Evolutionary conservation across 2,329 filamentous ascomycete species (phyloP).

Genomic region (Penicillium psychrosexuale): DNA sequence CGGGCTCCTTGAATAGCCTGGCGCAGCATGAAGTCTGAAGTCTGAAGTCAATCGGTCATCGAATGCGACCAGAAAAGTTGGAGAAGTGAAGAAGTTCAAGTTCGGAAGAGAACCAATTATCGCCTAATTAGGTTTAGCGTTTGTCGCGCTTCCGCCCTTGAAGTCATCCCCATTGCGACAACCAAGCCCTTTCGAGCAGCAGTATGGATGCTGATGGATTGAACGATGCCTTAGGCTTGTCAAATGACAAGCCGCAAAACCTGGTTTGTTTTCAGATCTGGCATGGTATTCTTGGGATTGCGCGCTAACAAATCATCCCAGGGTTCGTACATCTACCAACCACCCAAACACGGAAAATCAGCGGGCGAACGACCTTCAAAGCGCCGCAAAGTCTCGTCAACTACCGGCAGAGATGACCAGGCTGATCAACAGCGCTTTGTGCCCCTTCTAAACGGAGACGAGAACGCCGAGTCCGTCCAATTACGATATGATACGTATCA

Average conservation of each 20-base stretch:
- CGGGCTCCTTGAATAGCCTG: slow-evolving; percentile 44
- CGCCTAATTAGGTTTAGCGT: slow-evolving; percentile 33
- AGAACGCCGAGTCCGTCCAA: slow-evolving; percentile 31
- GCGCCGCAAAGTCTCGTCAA: slow-evolving; percentile 53
- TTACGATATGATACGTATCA: slow-evolving; percentile 39
- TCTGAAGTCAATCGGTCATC: slow-evolving; percentile 34
- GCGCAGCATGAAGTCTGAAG: slow-evolving; percentile 46
- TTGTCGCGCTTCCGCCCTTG: slow-evolving; percentile 20
- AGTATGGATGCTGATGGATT: slow-evolving; percentile 22
- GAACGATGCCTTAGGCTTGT: slow-evolving; percentile 23
- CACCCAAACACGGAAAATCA: slow-evolving; percentile 42
- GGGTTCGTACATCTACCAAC: slow-evolving; percentile 63
- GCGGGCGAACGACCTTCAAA: slow-evolving; percentile 52
- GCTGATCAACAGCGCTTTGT: slow-evolving; percentile 31
- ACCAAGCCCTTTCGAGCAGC: slow-evolving; percentile 7
- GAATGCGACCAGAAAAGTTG: slow-evolving; percentile 15
- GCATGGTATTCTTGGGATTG: not conserved
- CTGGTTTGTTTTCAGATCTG: slow-evolving; percentile 23
- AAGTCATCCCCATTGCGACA: slow-evolving; percentile 20
- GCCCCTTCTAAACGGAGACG: slow-evolving; percentile 40
- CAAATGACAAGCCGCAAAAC: slow-evolving; percentile 30
- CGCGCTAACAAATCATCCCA: slow-evolving; percentile 34
- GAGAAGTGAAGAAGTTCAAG: slow-evolving; percentile 14
- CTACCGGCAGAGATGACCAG: slow-evolving; percentile 16
- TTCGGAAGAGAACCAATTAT: slow-evolving; percentile 29